phyloP scores from a whole-genome alignment of 305 asterid genomes.

The Fraxinus ornus region DNA sequence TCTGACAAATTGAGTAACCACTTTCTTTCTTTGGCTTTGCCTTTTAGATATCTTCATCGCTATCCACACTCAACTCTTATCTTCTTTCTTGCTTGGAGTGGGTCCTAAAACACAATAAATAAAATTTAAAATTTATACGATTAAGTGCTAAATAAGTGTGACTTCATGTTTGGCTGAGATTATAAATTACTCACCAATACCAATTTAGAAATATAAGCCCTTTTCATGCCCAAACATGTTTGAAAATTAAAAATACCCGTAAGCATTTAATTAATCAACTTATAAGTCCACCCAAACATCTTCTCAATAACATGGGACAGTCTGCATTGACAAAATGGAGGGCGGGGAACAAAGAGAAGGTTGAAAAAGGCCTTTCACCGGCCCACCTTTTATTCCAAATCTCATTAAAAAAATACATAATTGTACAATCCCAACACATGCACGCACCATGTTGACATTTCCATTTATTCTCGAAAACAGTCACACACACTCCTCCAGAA shows the following conservation, averaged over 20 bases:
- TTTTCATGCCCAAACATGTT: not conserved
- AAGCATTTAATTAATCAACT: not conserved
- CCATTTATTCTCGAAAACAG: slow-evolving; percentile 20
- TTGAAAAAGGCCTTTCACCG: slow-evolving; percentile 66
- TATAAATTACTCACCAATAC: not conserved
- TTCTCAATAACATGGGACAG: not conserved
- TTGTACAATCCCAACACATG: slow-evolving; percentile 24
- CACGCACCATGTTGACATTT: not conserved
- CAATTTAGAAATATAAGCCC: not conserved
- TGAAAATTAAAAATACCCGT: not conserved
- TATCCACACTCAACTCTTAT: no score
- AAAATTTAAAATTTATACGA: no score
- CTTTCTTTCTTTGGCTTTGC: no score
- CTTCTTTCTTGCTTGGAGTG: not conserved
- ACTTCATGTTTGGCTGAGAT: not conserved
- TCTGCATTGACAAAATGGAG: slow-evolving; percentile 28
- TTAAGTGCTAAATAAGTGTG: no score
- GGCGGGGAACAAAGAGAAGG: slow-evolving; percentile 42
- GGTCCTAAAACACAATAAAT: not conserved
- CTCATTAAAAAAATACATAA: slow-evolving; percentile 17
- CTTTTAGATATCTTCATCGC: no score
- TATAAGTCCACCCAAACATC: not conserved
- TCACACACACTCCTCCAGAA: slow-evolving; percentile 15
- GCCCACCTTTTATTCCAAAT: slow-evolving; percentile 30
- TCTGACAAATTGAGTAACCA: no score